phyloP scores from a whole-genome alignment of 306 rosid genomes.

The Prunus armeniaca region DNA sequence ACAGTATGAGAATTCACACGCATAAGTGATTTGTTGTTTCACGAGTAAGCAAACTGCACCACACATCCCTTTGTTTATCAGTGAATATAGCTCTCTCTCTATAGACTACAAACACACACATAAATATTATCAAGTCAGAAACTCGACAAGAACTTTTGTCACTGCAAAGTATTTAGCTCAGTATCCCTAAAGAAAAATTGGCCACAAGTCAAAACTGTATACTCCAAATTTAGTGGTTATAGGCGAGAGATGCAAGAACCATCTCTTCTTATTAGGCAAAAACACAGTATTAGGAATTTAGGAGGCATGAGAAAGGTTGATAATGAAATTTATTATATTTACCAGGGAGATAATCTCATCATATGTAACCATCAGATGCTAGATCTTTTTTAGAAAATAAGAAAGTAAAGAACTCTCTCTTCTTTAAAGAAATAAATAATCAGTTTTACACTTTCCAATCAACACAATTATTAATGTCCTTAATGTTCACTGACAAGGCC shows the following conservation, averaged over 20 bases:
- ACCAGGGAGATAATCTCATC: background rate
- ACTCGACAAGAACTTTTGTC: background rate
- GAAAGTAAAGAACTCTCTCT: background rate
- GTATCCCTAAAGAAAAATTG: background rate
- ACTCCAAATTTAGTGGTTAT: background rate
- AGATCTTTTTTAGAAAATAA: background rate
- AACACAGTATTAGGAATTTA: background rate
- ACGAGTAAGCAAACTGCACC: background rate
- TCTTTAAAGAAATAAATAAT: background rate
- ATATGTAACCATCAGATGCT: background rate
- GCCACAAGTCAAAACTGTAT: background rate
- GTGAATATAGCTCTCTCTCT: background rate
- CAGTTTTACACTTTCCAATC: background rate
- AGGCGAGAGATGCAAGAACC: background rate
- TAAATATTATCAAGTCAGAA: background rate
- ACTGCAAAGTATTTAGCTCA: background rate
- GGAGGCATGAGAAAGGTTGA: background rate
- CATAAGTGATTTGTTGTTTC: background rate
- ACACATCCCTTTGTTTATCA: background rate
- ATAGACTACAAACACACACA: background rate
- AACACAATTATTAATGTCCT: background rate
- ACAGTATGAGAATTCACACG: background rate
- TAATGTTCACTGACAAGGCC: constrained; percentile 2
- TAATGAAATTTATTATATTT: background rate
- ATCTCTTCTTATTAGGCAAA: background rate